phyloP scores from a whole-genome alignment of 306 rosid genomes.

The Vigna angularis region DNA sequence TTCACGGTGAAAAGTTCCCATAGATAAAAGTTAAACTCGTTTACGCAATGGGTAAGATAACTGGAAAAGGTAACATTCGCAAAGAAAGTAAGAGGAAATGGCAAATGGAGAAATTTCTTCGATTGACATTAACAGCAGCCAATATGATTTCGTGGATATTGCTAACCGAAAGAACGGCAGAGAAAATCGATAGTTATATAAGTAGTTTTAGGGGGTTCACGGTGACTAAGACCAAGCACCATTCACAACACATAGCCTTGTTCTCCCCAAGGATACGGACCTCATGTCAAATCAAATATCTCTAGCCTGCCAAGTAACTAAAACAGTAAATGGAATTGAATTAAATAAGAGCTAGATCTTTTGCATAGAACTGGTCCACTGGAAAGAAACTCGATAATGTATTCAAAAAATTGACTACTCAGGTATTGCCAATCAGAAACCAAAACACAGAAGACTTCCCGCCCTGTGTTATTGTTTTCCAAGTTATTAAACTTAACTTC shows the following conservation, averaged over 20 bases:
- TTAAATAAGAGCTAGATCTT: background rate
- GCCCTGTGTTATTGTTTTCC: slow-evolving; percentile 47
- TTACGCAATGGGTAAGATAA: background rate
- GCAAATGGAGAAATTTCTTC: background rate
- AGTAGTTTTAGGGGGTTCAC: no score
- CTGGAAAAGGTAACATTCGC: background rate
- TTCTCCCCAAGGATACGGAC: background rate
- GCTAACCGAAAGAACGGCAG: no score
- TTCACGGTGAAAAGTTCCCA: background rate
- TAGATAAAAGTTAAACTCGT: background rate
- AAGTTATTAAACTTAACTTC: slow-evolving; percentile 64
- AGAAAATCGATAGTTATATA: no score
- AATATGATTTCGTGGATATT: background rate
- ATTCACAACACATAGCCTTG: background rate
- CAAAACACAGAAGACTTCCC: slow-evolving; percentile 44
- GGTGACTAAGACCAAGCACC: no score
- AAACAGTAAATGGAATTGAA: background rate
- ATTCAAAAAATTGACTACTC: slow-evolving; percentile 25
- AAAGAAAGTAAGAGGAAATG: background rate
- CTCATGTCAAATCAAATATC: background rate
- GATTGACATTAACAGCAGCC: background rate
- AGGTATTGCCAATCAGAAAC: slow-evolving; percentile 44
- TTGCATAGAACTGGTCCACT: background rate
- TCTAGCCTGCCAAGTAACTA: slow-evolving; percentile 4
- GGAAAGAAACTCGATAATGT: slow-evolving; percentile 22